Conservation (phyloP, 495 filamentous ascomycete species). For the Apodospora peruviana region DNA sequence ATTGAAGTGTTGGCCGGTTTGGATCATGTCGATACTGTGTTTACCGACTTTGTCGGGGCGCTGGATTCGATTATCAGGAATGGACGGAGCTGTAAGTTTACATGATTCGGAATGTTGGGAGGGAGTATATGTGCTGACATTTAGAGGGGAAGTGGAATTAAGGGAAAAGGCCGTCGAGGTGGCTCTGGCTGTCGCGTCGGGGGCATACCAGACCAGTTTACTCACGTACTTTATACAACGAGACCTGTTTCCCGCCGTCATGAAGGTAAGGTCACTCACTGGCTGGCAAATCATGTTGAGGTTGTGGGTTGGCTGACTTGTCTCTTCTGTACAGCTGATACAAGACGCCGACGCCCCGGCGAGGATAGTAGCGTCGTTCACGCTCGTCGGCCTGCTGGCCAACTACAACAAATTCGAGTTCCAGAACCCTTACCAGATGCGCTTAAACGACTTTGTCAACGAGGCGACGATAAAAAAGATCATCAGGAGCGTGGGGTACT, state of each 20-base stretch:
- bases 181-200: constrained; percentile 78
- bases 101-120: neutral
- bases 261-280: constrained; percentile 91
- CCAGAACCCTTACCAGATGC: constrained; percentile 91
- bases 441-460: constrained; percentile 97
- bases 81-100: constrained; percentile 59
- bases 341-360: constrained; percentile 67
- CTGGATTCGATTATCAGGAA: constrained; percentile 78
- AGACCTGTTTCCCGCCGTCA: constrained; percentile 88
- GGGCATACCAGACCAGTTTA: constrained; percentile 88
- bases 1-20: constrained; percentile 85
- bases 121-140: neutral
- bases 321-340: constrained; percentile 55
- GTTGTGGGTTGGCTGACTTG: neutral
- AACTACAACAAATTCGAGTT: constrained; percentile 99
- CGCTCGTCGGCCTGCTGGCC: constrained; percentile 79
- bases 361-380: constrained; percentile 67
- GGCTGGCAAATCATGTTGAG: neutral
- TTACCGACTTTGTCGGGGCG: constrained; percentile 80
- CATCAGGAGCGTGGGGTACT: constrained; percentile 63
- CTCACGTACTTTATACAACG: constrained; percentile 93
- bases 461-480: constrained; percentile 81
- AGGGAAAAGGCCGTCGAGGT: constrained; percentile 75
- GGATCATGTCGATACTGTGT: constrained; percentile 76
- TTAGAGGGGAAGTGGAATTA: constrained; percentile 52